Conservation (phyloP, 441 rosid genomes). For the Aquilaria agallochum region DNA sequence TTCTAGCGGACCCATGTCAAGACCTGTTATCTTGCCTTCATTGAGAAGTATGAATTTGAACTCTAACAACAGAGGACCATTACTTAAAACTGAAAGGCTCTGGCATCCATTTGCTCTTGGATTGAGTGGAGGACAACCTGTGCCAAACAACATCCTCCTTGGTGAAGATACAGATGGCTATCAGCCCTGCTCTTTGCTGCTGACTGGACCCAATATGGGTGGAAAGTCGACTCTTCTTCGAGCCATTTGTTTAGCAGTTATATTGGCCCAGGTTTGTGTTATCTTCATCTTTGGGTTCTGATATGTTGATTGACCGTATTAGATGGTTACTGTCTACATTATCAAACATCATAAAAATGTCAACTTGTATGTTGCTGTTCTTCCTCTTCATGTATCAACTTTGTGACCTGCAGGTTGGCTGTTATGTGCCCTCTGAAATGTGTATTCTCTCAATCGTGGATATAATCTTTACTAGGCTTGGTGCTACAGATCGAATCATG, state of each 20-base stretch:
- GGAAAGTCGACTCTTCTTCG: constrained; percentile 98
- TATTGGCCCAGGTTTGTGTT: constrained; percentile 79
- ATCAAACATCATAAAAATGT: neutral
- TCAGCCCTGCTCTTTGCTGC: constrained; percentile 57
- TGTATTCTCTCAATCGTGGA: constrained; percentile 77
- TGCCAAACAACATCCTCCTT: constrained; percentile 79
- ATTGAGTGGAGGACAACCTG: constrained; percentile 64
- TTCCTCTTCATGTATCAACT: constrained; percentile 3
- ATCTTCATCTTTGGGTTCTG: constrained; percentile 15
- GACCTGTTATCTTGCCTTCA: constrained; percentile 60
- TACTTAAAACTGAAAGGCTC: constrained; percentile 68
- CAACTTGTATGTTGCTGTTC: neutral
- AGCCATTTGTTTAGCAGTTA: constrained; percentile 84
- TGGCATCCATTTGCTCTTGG: constrained; percentile 96
- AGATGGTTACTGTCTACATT: constrained; percentile 4
- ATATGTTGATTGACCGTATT: constrained; percentile 5
- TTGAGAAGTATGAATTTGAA: constrained; percentile 29
- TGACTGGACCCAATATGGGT: constrained; percentile 99
- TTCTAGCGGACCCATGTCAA: constrained; percentile 63
- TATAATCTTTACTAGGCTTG: constrained; percentile 90
- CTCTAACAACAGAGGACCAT: constrained; percentile 47
- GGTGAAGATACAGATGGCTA: constrained; percentile 51
- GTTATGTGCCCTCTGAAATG: constrained; percentile 76
- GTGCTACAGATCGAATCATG: constrained; percentile 95
- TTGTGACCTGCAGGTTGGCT: constrained; percentile 68